phyloP scores from a whole-genome alignment of 2,329 filamentous ascomycete species.

The Aspergillus spinulosporus region DNA sequence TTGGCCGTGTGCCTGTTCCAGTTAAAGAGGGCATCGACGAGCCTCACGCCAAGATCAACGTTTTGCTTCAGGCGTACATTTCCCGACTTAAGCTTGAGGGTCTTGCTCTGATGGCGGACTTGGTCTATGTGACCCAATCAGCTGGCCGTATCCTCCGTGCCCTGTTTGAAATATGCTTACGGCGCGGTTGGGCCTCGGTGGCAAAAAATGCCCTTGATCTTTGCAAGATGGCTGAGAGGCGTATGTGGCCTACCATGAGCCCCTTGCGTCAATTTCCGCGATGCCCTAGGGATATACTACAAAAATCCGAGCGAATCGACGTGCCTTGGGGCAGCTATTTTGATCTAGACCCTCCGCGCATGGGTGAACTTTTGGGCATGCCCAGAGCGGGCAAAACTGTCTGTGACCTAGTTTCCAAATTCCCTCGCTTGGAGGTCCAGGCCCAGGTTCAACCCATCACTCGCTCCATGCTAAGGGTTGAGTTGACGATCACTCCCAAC shows the following conservation, averaged over 20 bases:
- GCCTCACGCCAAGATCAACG: conserved; percentile 96
- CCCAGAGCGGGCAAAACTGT: conserved; percentile 84
- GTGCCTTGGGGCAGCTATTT: conserved; percentile 94
- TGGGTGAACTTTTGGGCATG: conserved; percentile 91
- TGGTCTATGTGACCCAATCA: conserved; percentile 98
- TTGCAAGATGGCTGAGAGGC: conserved; percentile 98
- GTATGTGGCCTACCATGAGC: conserved; percentile 99
- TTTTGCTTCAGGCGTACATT: conserved; percentile 93
- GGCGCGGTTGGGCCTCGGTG: conserved; percentile 93
- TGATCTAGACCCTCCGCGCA: conserved; percentile 90
- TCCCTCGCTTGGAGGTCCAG: conserved; percentile 87
- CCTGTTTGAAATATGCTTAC: conserved; percentile 95
- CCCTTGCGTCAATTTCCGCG: conserved; percentile 85
- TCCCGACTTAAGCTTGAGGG: conserved; percentile 92
- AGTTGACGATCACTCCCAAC: conserved; percentile 87
- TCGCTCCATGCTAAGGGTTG: conserved; percentile 84
- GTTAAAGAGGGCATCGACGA: conserved; percentile 98
- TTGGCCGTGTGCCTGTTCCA: conserved; percentile 87
- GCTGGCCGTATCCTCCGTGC: conserved; percentile 93
- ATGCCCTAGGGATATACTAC: conserved; percentile 80
- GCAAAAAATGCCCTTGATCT: conserved; percentile 89
- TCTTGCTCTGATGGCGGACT: conserved; percentile 92
- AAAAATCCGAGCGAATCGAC: conserved; percentile 92
- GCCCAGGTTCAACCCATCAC: conserved; percentile 95
- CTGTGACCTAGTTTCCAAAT: conserved; percentile 84